Conservation (phyloP, 441 rosid species). For the Jatropha podagrica region DNA sequence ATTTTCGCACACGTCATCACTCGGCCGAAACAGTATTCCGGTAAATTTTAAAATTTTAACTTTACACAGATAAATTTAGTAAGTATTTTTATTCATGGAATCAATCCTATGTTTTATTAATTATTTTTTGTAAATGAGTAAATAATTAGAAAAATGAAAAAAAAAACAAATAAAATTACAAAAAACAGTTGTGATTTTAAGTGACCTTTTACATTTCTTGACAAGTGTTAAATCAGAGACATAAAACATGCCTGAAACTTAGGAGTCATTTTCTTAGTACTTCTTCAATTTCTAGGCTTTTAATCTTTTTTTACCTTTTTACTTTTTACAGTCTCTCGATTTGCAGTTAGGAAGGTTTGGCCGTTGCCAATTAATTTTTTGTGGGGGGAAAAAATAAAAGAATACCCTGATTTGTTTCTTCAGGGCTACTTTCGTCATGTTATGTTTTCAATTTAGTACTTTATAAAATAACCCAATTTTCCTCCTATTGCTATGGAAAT, state of each 20-base stretch:
- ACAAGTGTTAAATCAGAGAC: not conserved
- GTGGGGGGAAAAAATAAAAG: too few relatives aligned
- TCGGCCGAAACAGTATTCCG: too few relatives aligned
- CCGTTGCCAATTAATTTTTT: not conserved
- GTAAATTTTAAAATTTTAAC: too few relatives aligned
- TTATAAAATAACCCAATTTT: too few relatives aligned
- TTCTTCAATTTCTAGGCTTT: not conserved
- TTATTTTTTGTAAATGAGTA: too few relatives aligned
- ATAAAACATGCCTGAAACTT: slow-evolving; percentile 4
- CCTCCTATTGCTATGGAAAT: too few relatives aligned
- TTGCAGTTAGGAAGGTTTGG: not conserved
- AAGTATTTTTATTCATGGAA: too few relatives aligned
- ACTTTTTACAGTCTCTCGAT: not conserved
- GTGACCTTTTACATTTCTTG: not conserved
- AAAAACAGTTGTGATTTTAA: not conserved
- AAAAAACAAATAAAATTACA: not conserved
- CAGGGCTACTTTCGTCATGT: not conserved
- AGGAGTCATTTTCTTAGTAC: not conserved
- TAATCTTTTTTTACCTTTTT: not conserved
- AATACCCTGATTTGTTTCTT: not conserved
- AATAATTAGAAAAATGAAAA: not conserved
- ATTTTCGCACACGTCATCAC: too few relatives aligned
- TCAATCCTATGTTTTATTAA: too few relatives aligned
- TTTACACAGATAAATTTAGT: too few relatives aligned
- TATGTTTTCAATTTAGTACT: not conserved